Conservation (phyloP, 495 filamentous ascomycete species). For the Xylaria curta region DNA sequence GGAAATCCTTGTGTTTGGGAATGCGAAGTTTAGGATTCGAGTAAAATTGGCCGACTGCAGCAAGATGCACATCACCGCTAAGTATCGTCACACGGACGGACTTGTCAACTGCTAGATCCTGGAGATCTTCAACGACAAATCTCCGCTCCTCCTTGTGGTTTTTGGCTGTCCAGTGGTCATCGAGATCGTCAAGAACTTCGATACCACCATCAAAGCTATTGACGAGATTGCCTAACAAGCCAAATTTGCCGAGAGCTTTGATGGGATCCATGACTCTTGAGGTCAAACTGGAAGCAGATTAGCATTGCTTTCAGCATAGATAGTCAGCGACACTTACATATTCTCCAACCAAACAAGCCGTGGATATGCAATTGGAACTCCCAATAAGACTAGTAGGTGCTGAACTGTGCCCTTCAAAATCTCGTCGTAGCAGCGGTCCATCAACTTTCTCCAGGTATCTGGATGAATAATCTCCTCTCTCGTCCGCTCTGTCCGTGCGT, state of each 20-base stretch:
- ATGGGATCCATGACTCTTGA: slow-evolving; percentile 83
- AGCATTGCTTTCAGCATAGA: background rate
- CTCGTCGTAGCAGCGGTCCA: slow-evolving; percentile 81
- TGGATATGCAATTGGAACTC: slow-evolving; percentile 92
- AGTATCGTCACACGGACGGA: slow-evolving; percentile 90
- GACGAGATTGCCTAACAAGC: slow-evolving; percentile 78
- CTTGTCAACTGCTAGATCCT: slow-evolving; percentile 88
- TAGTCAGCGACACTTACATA: slow-evolving; percentile 52
- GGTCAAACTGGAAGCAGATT: slow-evolving; percentile 66
- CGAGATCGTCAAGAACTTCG: slow-evolving; percentile 89
- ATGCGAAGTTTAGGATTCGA: slow-evolving; percentile 81
- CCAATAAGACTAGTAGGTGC: slow-evolving; percentile 85
- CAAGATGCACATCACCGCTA: slow-evolving; percentile 91
- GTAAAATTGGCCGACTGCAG: slow-evolving; percentile 92
- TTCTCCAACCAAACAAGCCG: slow-evolving; percentile 80
- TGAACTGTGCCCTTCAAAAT: slow-evolving; percentile 83
- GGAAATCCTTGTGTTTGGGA: slow-evolving; percentile 82
- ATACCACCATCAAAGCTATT: slow-evolving; percentile 93
- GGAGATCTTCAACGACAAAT: slow-evolving; percentile 85
- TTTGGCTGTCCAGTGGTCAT: slow-evolving; percentile 97
- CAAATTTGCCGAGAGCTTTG: slow-evolving; percentile 84
- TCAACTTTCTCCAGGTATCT: slow-evolving; percentile 81
- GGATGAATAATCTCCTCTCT: slow-evolving; percentile 79
- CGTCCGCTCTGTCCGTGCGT: slow-evolving; percentile 89
- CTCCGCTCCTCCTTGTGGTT: slow-evolving; percentile 88